Evolutionary conservation across 2,329 filamentous ascomycete genomes (phyloP), one percentile per base, ranked within the genome.

Genomic region (Fonsecaea monophora): DNA sequence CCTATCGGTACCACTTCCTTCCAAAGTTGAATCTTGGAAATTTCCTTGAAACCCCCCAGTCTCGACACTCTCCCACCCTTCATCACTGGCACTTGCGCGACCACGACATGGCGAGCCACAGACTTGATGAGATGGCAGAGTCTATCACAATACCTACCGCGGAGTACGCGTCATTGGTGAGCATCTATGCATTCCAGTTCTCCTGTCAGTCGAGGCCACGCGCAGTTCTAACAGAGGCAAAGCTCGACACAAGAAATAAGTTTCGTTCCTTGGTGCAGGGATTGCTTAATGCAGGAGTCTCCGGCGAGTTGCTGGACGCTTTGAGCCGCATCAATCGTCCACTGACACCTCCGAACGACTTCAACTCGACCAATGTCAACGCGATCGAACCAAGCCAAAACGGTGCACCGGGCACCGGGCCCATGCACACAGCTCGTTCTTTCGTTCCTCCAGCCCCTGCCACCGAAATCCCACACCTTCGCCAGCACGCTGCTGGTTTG

Each of bases 211-310:
- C 45, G 3, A 25, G 8, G 18, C 8, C 45, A 21, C 45, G 13
- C 42, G 18, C 45, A 50, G 18, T 21, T 12, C 54, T 56, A 34
- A 54, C 60, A 18, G 12, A 42, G 5, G 10, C 7, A 45, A 15
- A 66, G 64, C 10, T 65, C 53, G 53, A 64, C 34, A 61, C 65
- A 6, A 35, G 37, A 12, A 40, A 37, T 30, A 58, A 68, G 15
- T 64, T 67, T 57, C 32, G 50, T 25, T 54, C 66, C 5, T 48
- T 69, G 40, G 65, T 63, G 45, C 62, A 68, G n/a, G 68, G 68
- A 38, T 62, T 70, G 13, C 32, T 69, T 1, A 34, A 38, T 34
- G 69, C 64, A 60, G 69, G 69, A 34, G 65, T 54, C 10, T 48
- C 40, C 21, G 25, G 35, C 30, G 69, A 70, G 21, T 59, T 60